phyloP scores from a whole-genome alignment of 192 early-diverging fungal species.

The Ambispora gerdemannii region DNA sequence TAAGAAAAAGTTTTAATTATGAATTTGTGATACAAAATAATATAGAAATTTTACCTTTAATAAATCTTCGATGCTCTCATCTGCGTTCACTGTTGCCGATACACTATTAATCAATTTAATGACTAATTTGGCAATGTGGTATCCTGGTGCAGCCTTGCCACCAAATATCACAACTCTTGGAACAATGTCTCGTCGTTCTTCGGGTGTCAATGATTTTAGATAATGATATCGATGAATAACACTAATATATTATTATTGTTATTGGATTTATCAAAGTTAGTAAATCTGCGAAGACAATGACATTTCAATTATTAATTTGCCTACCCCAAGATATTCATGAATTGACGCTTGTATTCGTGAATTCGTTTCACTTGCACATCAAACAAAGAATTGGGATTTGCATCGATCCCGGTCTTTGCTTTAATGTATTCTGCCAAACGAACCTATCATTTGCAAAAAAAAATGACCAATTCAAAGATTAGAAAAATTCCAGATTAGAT shows the following conservation, averaged over 20 bases:
- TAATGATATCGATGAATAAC: conserved; percentile 92
- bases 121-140: conserved; percentile 97
- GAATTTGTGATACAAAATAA: background rate
- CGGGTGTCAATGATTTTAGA: conserved; percentile 75
- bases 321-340: conserved; percentile 91
- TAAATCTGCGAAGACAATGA: background rate
- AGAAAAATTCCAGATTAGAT: background rate
- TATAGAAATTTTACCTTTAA: conserved; percentile 57
- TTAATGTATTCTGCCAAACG: conserved; percentile 85
- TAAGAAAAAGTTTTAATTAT: background rate
- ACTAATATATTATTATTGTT: conserved; percentile 27
- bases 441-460: conserved; percentile 19
- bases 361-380: conserved; percentile 98
- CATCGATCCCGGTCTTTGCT: conserved; percentile 61
- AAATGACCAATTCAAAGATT: no score
- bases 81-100: conserved; percentile 83
- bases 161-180: conserved; percentile 93
- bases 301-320: no score
- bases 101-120: conserved; percentile 99
- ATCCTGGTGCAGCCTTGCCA: conserved; percentile 96
- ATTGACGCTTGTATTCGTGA: conserved; percentile 99
- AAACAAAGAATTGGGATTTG: conserved; percentile 87
- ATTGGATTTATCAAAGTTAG: background rate
- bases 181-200: conserved; percentile 63
- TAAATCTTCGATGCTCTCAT: conserved; percentile 72